Base-by-base conservation (phyloP, 805 yeast genomes). In the Nakazawaea populi region DNA sequence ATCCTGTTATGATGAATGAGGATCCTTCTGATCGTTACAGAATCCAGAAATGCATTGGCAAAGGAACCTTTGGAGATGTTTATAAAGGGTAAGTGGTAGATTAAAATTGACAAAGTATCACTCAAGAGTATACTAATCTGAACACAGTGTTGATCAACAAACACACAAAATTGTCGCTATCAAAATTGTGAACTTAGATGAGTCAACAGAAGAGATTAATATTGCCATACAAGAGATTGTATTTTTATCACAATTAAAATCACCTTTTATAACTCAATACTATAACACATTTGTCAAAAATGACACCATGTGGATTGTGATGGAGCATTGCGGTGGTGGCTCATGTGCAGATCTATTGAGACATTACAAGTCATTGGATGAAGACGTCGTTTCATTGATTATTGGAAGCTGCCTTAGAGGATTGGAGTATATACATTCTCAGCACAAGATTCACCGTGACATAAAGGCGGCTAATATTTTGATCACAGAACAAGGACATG, bases 241-340 rank as follows among this genome's bases (percentile, higher is more conserved):
- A 47, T 81, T 91, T 55, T 69, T 94, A 29, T 79, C 87, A 24
- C 81, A 81, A 46, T 66, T 91, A 52, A 73, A 73, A 46, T 80
- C 85, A n/a, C 79, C 78, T 0, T 79, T 77, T 59, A 81, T 94
- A 48, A 89, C 94, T 1, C 73, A 75, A 41, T 82, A 83, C 61
- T 74, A 70, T 58, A 83, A 82, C 45, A 82, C 96, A 1, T 79
- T 81, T 60, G 65, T 85, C 4, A 71, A 74, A 42, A 89, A 82
- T 42, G 80, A 81, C 42, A 75, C 80, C 5, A 80, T 94, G 80
- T 91, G 90, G 85, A 87, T 92, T 45, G 85, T 85, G 5, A 89
- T 94, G 97, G 99, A 92, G 64, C 89, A 79, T 62, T 94, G 98
- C 66, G 96, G 92, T 10, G 97, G 95, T 31, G 97, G 97, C 0